Base-by-base conservation (phyloP, 371 early-diverging fungal species). In the Mortierella sp. region DNA sequence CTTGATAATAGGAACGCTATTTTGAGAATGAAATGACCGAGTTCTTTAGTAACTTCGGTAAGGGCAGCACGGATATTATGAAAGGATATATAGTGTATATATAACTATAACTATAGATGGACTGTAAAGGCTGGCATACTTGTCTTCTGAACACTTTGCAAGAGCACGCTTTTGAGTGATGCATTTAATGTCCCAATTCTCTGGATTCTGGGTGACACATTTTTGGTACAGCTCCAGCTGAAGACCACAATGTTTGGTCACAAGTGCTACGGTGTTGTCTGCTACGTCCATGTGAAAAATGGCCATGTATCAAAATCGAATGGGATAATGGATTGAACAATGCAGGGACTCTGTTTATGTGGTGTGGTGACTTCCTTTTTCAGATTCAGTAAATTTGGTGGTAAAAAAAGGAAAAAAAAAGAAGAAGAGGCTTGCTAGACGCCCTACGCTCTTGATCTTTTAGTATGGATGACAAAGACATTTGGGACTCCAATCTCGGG, bases 141-240 rank as follows among this genome's bases (percentile, higher is more conserved):
- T 91, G 80, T 93, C 91, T 82, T 95, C 94, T 0, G 94, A 91
- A 70, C 95, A 95, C 72, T 89, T 90, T 32, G 93, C 93, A 32
- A 95, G 86, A 9, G 93, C 93, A 31, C 87, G 77, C 61, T 91
- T 92, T 74, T 93, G 89, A 56, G 89, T 88, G 26, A 86, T 77
- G 80, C 95, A 95, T 54, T 86, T 88, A 26, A 88, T 83, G 68
- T 90, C 89, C 95, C 95, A 94, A 56, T 88, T 85, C 12, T 89
- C 84, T 26, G 90, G 90, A 76, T 95, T 88, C 69, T 86, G 88
- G 26, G 93, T 93, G 32, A 95, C 90, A 70, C 95, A 95, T 40
- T 86, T 85, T 63, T 92, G 93, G 82, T 93, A 95, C 68, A 89
- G 85, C 69, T 93, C 89, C 12, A 95, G 84, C 66, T 93, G 93